Percentiles rank a stretch among this genome's conserved stretches.
phyloP scores from a whole-genome alignment of 2,329 filamentous ascomycete genomes.

The Tolypocladium tropicale region DNA sequence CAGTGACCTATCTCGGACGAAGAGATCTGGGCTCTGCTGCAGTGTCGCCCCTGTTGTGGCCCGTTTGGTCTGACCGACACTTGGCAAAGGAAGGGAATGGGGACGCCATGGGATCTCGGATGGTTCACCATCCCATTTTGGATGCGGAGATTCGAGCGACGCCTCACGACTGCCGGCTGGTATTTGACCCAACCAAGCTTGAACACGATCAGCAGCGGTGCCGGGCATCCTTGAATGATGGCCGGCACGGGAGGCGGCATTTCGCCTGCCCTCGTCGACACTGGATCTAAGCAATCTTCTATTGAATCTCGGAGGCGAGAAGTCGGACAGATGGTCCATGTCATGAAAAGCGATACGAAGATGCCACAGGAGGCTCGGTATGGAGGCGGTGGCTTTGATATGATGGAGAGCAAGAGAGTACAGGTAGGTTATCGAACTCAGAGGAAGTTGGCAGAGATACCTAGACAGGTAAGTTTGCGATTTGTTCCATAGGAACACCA shows the following conservation, averaged over 20 bases:
- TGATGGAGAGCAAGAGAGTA: not conserved
- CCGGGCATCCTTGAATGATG: not conserved
- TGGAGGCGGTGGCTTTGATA: not conserved
- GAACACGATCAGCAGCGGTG: not conserved
- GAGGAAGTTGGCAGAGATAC: not conserved
- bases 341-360: not conserved
- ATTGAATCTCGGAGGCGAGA: not conserved
- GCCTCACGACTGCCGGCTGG: not conserved
- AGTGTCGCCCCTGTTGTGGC: not conserved
- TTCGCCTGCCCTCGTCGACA: not conserved
- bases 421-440: not conserved
- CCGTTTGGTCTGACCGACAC: not conserved
- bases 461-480: no score
- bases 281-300: not conserved
- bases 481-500: not conserved
- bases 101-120: not conserved
- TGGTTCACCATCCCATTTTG: not conserved
- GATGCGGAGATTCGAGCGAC: no score
- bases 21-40: not conserved
- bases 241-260: not conserved
- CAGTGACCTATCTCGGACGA: conserved; percentile 1
- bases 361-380: not conserved
- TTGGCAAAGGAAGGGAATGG: not conserved
- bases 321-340: not conserved
- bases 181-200: conserved; percentile 1